Evolutionary conservation across 2,329 filamentous ascomycete genomes (phyloP).

Genomic region (Lithohypha guttulata): DNA sequence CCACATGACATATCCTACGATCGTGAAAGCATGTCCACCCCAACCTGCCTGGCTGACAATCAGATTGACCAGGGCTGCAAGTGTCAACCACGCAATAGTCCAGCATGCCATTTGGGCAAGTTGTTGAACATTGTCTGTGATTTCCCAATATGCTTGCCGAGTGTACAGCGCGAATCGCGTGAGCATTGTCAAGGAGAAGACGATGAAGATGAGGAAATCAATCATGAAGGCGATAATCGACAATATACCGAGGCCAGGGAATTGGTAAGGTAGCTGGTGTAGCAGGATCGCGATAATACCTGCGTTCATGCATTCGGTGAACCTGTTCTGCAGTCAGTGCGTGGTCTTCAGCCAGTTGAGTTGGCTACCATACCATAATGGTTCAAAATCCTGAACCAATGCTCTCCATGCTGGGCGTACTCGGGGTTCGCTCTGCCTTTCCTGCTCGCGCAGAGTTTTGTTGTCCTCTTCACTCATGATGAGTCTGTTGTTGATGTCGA

Average conservation of each 20-base stretch:
- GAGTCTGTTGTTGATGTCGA: too few relatives aligned
- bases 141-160: slow-evolving; percentile 23
- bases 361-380: slow-evolving; percentile 10
- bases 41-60: slow-evolving; percentile 36
- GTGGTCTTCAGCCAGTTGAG: neutral
- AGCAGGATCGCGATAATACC: slow-evolving; percentile 14
- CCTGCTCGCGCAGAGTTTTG: too few relatives aligned
- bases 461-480: too few relatives aligned
- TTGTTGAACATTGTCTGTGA: slow-evolving; percentile 27
- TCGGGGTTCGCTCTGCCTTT: neutral
- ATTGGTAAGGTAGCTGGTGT: slow-evolving; percentile 28
- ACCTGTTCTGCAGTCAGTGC: slow-evolving; percentile 9
- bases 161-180: slow-evolving; percentile 27
- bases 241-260: slow-evolving; percentile 29
- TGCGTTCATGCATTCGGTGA: slow-evolving; percentile 16
- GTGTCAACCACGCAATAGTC: slow-evolving; percentile 25
- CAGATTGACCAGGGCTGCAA: slow-evolving; percentile 24
- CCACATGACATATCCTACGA: slow-evolving; percentile 32
- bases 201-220: slow-evolving; percentile 26
- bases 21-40: slow-evolving; percentile 23
- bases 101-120: slow-evolving; percentile 31
- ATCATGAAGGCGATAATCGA: slow-evolving; percentile 32
- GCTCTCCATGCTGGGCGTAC: slow-evolving; percentile 9
- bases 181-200: slow-evolving; percentile 26
- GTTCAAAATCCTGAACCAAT: slow-evolving; percentile 12